Percentiles rank a stretch among this genome's conserved stretches.
Evolutionary conservation across 306 rosid genomes (phyloP).

Genomic region (Citrullus colocynthis): DNA sequence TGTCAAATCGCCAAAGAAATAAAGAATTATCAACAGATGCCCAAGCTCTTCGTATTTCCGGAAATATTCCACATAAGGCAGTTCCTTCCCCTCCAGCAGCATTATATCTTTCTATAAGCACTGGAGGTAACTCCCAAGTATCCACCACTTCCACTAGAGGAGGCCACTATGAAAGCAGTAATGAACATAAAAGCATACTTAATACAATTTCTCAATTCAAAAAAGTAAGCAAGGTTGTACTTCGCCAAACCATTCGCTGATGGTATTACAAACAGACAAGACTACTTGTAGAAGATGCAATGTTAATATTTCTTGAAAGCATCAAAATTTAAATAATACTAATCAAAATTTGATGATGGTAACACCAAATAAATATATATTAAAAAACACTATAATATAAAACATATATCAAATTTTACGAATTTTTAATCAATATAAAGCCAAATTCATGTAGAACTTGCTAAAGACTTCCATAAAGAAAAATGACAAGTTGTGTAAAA

Average conservation of each 20-base stretch:
- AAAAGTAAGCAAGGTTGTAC: background rate
- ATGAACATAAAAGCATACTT: background rate
- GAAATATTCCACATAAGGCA: constrained; percentile 90
- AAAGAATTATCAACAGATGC: constrained; percentile 86
- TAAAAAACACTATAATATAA: background rate
- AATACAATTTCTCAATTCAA: background rate
- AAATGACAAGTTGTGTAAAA: background rate
- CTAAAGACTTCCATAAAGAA: background rate
- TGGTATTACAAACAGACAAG: background rate
- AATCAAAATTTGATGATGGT: background rate
- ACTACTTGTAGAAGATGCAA: background rate
- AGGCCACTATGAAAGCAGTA: constrained; percentile 72
- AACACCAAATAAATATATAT: background rate
- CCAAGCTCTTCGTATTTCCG: constrained; percentile 93
- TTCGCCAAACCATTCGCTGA: background rate
- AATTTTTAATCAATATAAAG: background rate
- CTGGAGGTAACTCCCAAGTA: constrained; percentile 83
- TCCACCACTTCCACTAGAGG: constrained; percentile 76
- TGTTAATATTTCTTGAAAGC: background rate
- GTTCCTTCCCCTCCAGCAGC: constrained; percentile 98
- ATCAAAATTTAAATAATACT: background rate
- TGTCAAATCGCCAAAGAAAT: constrained; percentile 96
- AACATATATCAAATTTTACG: background rate
- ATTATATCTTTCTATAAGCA: constrained; percentile 85
- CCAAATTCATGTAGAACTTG: background rate